Percentiles rank a stretch among this genome's conserved stretches.
Conservation (phyloP, 805 yeast genomes). For the Pichia californica region DNA sequence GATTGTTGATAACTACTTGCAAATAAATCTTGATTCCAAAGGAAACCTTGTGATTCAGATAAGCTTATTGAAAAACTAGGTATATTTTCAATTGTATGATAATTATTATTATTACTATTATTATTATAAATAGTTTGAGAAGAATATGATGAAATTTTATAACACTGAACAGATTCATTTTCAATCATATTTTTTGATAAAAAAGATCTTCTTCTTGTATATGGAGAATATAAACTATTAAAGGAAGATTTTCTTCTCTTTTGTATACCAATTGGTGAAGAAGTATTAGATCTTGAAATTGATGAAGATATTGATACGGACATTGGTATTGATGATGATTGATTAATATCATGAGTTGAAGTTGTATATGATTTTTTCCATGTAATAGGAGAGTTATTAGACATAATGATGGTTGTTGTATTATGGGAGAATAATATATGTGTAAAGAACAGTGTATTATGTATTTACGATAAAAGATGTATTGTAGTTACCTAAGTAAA, state of each 20-base stretch:
- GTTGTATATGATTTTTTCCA: background rate
- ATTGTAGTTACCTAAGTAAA: no score
- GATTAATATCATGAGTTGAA: background rate
- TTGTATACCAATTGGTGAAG: conserved; percentile 5
- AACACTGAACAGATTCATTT: conserved; percentile 48
- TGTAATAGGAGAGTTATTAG: background rate
- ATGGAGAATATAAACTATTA: conserved; percentile 40
- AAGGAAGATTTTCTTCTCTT: conserved; percentile 27
- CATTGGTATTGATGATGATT: background rate
- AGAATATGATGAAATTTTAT: conserved; percentile 34
- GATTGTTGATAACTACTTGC: conserved; percentile 64
- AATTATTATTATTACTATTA: conserved; percentile 2
- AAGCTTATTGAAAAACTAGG: conserved; percentile 40
- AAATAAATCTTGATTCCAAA: conserved; percentile 72
- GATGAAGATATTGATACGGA: no score
- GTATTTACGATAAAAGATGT: no score
- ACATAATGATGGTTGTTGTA: background rate
- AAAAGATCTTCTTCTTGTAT: conserved; percentile 50
- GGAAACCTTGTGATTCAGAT: conserved; percentile 64
- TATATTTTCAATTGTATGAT: no score
- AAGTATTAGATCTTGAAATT: background rate
- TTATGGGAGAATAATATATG: no score
- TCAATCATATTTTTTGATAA: conserved; percentile 52
- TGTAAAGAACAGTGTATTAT: no score
- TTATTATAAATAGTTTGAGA: background rate